Evolutionary conservation across 139 green algal species (phyloP), one percentile per base, ranked within the genome.

Genomic region (Monoraphidium neglectum): DNA sequence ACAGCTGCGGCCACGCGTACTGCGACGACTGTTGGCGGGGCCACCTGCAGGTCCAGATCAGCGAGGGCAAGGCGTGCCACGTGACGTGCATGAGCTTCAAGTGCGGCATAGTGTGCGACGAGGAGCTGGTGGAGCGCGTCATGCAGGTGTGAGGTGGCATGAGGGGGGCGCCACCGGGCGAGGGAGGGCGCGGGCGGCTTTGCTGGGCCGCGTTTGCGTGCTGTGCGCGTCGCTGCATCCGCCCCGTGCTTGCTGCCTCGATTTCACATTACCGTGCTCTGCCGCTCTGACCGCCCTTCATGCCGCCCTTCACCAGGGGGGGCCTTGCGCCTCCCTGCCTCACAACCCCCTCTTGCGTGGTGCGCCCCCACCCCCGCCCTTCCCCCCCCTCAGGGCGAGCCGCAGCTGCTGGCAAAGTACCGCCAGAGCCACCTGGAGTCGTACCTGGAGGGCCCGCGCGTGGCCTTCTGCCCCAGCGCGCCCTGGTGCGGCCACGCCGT

Each of bases 1-100:
- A 97, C 88, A 83, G 87, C 61, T 98, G 94, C 74, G 89, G 91
- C 1, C 94, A 98, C 79, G 79, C 60, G 2, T 97, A 94, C 83
- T 98, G 94, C 89, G 92, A 95, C 47, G 76, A 84, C 21, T 98
- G 94, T 85, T 98, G 94, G 94, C 78, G 49, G n/a, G 74, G 87
- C 65, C 91, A 98, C 81, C 72, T 93, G 49, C 59, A 81, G 18
- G 87, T 91, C 4, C 84, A 92, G 75, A 94, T 97, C 66, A 67
- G 56, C 2, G 92, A 96, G 26, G 92, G 92, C 46, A 81, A 89
- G 57, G 86, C 84, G 15, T 72, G 86, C n/a, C 80, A 78, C 37
- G 54, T 74, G 71, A n/a, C 1, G 49, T 97, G 93, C 79, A 97
- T 97, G 92, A 80, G 77, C 0, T 84, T 75, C 72, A 87, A 86